Evolutionary conservation across 495 filamentous ascomycete genomes (phyloP), one percentile per base, ranked within the genome.

Genomic region (Penicillium bialowiezense): DNA sequence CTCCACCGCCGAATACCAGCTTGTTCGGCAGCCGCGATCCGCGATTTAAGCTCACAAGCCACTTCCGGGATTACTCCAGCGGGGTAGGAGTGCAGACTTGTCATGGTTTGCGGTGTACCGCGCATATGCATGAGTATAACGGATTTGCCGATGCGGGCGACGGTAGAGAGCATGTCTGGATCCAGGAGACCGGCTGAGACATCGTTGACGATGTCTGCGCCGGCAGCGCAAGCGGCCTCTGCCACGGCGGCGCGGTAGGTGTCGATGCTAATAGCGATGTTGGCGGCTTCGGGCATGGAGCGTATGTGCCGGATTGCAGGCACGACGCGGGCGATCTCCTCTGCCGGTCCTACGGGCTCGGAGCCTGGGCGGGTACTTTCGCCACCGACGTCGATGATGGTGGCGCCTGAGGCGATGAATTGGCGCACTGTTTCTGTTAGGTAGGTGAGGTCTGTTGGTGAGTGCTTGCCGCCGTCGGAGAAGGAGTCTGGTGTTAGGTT

Each of bases 401-500:
- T 86, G 18, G 88, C 88, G 39, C 89, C 89, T 5, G 75, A 65
- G 41, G 69, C 57, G 60, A 91, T 80, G 65, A 85, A 85, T 49
- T 51, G 52, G 43, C 62, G 68, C 26, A 88, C 72, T 8, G 81
- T 87, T 24, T 58, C 42, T 13, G 73, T 65, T 18, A 82, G 65
- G 39, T 70, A 51, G 34, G 53, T 37, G 12, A 69, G 40, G 51
- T 78, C 67, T 9, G 59, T 54, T 19, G 72, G 46, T 40, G 63
- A 60, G 69, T 91, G 76, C 2, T 69, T 57, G 35, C 91, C 92
- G 42, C 91, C 93, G 56, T 97, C 91, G 10, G 91, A 97, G 75
- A 97, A 97, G 32, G 93, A 97, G 74, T 98, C 93, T 8, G 92
- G 93, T 1, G 92, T 97, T 48, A 96, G 74, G 71, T 98, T 98